phyloP scores from a whole-genome alignment of 106 monocot species.

The Dendrobium catenatum region DNA sequence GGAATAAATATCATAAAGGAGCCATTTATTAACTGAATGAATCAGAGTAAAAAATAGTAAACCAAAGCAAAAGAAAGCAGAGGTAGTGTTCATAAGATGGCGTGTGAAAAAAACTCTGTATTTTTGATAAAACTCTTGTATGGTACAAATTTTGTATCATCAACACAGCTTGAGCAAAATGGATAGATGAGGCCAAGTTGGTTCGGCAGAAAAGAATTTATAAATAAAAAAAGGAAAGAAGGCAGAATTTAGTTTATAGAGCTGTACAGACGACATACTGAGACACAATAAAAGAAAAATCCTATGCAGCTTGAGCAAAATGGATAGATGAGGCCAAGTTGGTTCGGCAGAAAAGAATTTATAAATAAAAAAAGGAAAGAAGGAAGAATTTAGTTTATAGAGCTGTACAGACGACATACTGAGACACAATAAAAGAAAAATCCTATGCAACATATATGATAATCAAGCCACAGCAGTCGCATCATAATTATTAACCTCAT shows the following conservation, averaged over 20 bases:
- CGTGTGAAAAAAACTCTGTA: neutral
- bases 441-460: neutral
- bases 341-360: neutral
- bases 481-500: neutral
- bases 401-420: neutral
- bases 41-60: neutral
- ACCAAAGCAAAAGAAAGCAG: neutral
- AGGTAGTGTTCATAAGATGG: neutral
- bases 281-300: neutral
- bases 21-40: neutral
- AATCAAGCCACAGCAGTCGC: neutral
- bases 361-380: neutral
- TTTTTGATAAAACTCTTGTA: neutral
- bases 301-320: neutral
- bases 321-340: neutral
- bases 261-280: neutral
- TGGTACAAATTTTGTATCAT: neutral
- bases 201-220: neutral
- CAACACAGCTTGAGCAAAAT: neutral
- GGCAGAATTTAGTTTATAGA: neutral
- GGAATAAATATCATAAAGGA: neutral
- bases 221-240: neutral
- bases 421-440: neutral
- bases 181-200: neutral
- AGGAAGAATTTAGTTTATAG: neutral